Base-by-base conservation (phyloP, 495 filamentous ascomycete species). In the Haplographium delicatum region DNA sequence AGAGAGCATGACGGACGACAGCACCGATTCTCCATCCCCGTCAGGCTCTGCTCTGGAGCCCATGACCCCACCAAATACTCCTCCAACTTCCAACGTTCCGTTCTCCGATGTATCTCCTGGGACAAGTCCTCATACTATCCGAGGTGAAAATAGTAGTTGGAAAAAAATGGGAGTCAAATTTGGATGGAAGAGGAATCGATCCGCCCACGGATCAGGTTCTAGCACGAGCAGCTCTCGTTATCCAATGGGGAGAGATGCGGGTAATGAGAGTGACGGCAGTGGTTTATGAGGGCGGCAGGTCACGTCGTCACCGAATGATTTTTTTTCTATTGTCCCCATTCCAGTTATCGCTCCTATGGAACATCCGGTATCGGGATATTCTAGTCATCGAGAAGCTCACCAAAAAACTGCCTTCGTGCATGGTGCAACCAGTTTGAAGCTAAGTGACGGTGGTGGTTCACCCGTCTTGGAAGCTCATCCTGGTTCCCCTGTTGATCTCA, bases 21-120 rank as follows among this genome's bases (percentile, higher is more conserved):
- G 70, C 48, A 63, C 62, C 34, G 72, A 71, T 35, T 71, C 75
- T 16, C 68, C 68, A 22, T 81, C 79, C 8, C 72, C 75, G 24
- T 62, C 72, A 4, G 54, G 43, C 6, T 57, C 58, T 47, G 65
- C 55, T 9, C 62, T 67, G 38, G 85, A 88, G 56, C 87, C 84
- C 0, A 89, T 93, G 83, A 95, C 89, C n/a, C 89, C 89, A 13
- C 89, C 89, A 2, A 90, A 82, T 6, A 91, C 89, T 4, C 89
- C 89, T 7, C 88, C 89, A 5, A 85, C 82, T 18, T 74, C 73
- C 0, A 72, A 81, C 70, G 79, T 30, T 9, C 49, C 28, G 23
- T 62, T 62, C 27, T n/a, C 4, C 1, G 44, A 50, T 11, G 24
- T 45, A 15, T 53, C 52, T 2, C 59, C 53, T 1, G 51, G 45